phyloP scores from a whole-genome alignment of 2,329 filamentous ascomycete genomes.

The Penicillium sp. region DNA sequence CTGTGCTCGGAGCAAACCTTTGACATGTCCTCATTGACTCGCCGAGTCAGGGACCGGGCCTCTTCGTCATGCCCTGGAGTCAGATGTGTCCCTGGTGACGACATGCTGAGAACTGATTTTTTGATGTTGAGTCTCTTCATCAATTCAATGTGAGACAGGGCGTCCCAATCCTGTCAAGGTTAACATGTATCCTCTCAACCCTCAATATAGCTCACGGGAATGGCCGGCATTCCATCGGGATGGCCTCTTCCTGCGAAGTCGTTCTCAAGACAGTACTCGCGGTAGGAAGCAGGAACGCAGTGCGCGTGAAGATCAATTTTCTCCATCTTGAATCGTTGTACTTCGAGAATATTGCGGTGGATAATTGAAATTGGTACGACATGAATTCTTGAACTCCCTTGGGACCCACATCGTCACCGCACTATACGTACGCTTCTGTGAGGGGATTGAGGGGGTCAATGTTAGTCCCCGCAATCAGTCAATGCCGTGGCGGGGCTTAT shows the following conservation, averaged over 20 bases:
- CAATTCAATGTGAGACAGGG: conserved; percentile 48
- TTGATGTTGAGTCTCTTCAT: conserved; percentile 53
- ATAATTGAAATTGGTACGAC: background rate
- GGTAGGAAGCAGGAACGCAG: conserved; percentile 18
- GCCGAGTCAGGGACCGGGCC: conserved; percentile 39
- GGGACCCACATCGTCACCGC: too few species aligned
- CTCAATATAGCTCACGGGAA: conserved; percentile 11
- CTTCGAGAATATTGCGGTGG: background rate
- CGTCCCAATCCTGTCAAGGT: conserved; percentile 43
- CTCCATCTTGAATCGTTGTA: conserved; percentile 6
- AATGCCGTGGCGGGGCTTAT: background rate
- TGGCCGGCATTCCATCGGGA: conserved; percentile 22
- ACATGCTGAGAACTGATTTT: conserved; percentile 57
- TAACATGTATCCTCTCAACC: background rate
- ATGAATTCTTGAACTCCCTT: too few species aligned
- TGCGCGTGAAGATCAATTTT: conserved; percentile 21
- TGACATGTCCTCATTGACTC: conserved; percentile 32
- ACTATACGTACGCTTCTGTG: too few species aligned
- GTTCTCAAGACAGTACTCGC: conserved; percentile 20
- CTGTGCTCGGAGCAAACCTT: conserved; percentile 26
- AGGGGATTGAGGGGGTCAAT: background rate
- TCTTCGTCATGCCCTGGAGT: conserved; percentile 38
- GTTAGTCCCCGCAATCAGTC: background rate
- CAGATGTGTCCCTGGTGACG: conserved; percentile 54
- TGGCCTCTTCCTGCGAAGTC: conserved; percentile 22